Conservation (phyloP, 1,284 basidiomycete species). For the Irpex sp. region DNA sequence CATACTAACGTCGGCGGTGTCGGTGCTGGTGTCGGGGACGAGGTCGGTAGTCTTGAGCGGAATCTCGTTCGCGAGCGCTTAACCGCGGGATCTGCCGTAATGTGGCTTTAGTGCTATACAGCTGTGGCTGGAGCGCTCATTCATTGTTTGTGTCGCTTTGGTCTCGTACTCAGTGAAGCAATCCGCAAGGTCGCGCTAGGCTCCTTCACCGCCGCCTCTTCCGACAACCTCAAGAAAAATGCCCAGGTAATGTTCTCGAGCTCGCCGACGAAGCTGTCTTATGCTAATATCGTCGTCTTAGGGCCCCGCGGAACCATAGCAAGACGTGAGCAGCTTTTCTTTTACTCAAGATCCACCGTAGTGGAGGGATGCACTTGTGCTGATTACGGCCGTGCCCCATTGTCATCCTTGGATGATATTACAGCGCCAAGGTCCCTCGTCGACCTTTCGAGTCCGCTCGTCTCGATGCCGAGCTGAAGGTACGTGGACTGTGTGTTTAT, state of each 20-base stretch:
- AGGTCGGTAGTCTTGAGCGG: constrained; percentile 15
- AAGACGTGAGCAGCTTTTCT: constrained; percentile 75
- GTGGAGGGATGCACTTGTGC: constrained; percentile 61
- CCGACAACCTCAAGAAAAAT: constrained; percentile 64
- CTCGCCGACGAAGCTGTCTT: constrained; percentile 10
- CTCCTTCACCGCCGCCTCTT: constrained; percentile 22
- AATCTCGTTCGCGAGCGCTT: constrained; percentile 7
- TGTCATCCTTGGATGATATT: constrained; percentile 41
- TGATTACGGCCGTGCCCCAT: constrained; percentile 60
- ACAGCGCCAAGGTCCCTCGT: constrained; percentile 97
- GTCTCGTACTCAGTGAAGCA: constrained; percentile 13
- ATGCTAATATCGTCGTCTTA: constrained; percentile 39
- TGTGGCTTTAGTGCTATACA: constrained; percentile 33
- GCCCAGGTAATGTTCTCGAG: constrained; percentile 63
- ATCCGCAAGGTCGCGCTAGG: constrained; percentile 25
- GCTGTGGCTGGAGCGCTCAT: constrained; percentile 35
- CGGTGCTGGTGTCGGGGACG: constrained; percentile 37
- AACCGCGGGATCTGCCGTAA: not conserved
- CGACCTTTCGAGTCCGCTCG: constrained; percentile 97
- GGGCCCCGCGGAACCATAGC: constrained; percentile 84
- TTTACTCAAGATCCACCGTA: constrained; percentile 61
- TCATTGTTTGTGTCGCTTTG: constrained; percentile 24
- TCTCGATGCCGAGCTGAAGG: constrained; percentile 99
- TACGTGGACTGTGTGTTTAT: constrained; percentile 26
- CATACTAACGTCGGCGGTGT: constrained; percentile 39